These are phyloP conservation scores for Lactarius vividus DNA, from an alignment of 768 basidiomycete species.

Conservation along the genomic window DNA sequence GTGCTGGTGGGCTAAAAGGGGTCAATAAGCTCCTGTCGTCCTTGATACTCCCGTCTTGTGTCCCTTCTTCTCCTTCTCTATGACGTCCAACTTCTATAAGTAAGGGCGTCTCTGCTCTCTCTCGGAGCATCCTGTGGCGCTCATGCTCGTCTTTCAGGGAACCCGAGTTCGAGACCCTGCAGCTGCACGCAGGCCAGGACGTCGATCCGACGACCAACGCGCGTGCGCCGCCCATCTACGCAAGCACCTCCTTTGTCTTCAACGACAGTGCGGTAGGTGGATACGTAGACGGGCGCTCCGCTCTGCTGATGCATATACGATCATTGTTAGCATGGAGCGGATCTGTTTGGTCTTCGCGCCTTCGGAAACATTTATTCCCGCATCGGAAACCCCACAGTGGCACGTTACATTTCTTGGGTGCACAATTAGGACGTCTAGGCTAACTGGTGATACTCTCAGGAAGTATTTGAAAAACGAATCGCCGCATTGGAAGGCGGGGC, in stretches of 20 bases:
- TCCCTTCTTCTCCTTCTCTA: neutral
- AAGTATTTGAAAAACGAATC: slow-evolving; percentile 76
- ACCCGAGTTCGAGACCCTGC: slow-evolving; percentile 78
- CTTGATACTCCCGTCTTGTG: neutral
- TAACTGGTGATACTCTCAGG: slow-evolving; percentile 39
- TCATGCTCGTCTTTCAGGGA: slow-evolving; percentile 29
- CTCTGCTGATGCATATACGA: neutral
- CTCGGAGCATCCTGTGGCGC: neutral
- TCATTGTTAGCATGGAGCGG: slow-evolving; percentile 57
- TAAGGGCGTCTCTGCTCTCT: neutral
- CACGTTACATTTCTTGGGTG: slow-evolving; percentile 33
- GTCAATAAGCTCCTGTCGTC: neutral
- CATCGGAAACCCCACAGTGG: slow-evolving; percentile 66
- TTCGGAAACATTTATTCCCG: slow-evolving; percentile 65
- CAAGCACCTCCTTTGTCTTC: slow-evolving; percentile 70
- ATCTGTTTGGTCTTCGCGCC: slow-evolving; percentile 65
- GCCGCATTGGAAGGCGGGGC: slow-evolving; percentile 75
- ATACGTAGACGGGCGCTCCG: neutral
- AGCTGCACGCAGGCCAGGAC: slow-evolving; percentile 72
- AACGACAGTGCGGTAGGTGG: slow-evolving; percentile 59
- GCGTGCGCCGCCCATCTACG: slow-evolving; percentile 76
- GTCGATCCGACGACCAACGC: slow-evolving; percentile 66
- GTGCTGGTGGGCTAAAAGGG: neutral
- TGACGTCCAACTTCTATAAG: slow-evolving; percentile 16
- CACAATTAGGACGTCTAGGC: neutral